phyloP scores from a whole-genome alignment of 306 rosid species.

The Canavalia gladiata region DNA sequence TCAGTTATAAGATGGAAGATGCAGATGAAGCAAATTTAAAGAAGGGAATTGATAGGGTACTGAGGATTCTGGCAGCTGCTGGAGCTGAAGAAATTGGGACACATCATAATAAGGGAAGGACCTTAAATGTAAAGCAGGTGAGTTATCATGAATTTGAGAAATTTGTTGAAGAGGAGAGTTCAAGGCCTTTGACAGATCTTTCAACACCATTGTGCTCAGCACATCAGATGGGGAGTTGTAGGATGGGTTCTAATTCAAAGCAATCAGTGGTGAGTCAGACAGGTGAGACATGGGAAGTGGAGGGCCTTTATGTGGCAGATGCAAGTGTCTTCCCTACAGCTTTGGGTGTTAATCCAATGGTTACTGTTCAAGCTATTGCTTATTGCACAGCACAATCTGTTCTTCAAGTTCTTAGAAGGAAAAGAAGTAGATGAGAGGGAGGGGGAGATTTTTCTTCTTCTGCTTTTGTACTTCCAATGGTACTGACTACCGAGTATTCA shows the following conservation, averaged over 20 bases:
- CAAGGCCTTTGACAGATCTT: slow-evolving; percentile 63
- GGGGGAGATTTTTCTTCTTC: background rate
- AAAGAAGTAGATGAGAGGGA: slow-evolving; percentile 41
- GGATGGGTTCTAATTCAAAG: slow-evolving; percentile 71
- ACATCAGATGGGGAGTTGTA: slow-evolving; percentile 90
- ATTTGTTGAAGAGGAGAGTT: slow-evolving; percentile 81
- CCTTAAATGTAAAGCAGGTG: slow-evolving; percentile 63
- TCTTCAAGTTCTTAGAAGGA: slow-evolving; percentile 70
- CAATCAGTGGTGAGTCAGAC: slow-evolving; percentile 70
- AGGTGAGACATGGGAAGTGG: slow-evolving; percentile 90
- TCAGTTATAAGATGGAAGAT: slow-evolving; percentile 61
- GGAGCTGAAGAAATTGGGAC: slow-evolving; percentile 95
- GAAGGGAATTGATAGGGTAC: slow-evolving; percentile 70
- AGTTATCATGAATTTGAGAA: slow-evolving; percentile 67
- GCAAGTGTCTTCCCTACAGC: slow-evolving; percentile 89
- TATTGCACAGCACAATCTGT: slow-evolving; percentile 86
- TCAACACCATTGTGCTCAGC: slow-evolving; percentile 74
- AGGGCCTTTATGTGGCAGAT: slow-evolving; percentile 79
- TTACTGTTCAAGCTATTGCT: slow-evolving; percentile 85
- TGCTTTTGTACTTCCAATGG: slow-evolving; percentile 31
- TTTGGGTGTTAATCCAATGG: slow-evolving; percentile 87
- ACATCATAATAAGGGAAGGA: slow-evolving; percentile 66
- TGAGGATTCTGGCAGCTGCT: slow-evolving; percentile 82
- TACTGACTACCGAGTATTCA: slow-evolving; percentile 21
- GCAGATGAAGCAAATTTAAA: slow-evolving; percentile 62